Evolutionary conservation across 2,329 filamentous ascomycete genomes (phyloP), one percentile per base, ranked within the genome.

Genomic region (Colletotrichum lindemuthianum): DNA sequence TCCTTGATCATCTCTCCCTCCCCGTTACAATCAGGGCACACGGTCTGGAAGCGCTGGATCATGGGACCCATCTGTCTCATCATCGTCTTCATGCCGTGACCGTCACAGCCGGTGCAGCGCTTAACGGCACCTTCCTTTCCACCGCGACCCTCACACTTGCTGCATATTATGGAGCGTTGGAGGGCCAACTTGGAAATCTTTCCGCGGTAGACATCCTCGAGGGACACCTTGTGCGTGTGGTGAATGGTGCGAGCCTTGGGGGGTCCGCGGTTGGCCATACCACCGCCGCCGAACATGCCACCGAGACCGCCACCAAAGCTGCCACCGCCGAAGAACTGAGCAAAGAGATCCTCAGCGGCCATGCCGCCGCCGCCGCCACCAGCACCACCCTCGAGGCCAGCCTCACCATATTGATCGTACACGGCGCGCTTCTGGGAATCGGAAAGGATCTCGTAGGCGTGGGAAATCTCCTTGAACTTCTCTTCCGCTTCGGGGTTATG

Each of bases 1-100:
- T 98, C 95, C 76, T 92, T 93, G 78, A 99, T 95, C 70, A 91
- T 93, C 84, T 99, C 96, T 66, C 96, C 95, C 80, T 99, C 96
- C 68, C 96, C 96, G 72, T 96, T 95, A 78, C 96, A 99, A 82
- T 99, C 96, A 34, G 94, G 92, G 87, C 96, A 99, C 72, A 97
- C 94, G 36, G 95, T 98, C 86, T 99, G 96, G 89, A 99, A 99
- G 63, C 96, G 92, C 83, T 99, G 96, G 72, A 99, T 98, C 96
- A 99, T 99, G 65, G 96, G 96, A 55, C 96, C 96, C 94, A 99
- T 98, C 82, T 99, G 96, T 77, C 96, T 92, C 96, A 99, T 97
- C 95, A 99, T 98, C 44, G 92, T 97, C 91, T 98, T 98, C 92
- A 97, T 97, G 80, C 96, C 96, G 69, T 91, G 88, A 70, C 96